phyloP scores from a whole-genome alignment of 129 eudicot genomes.

The Cynara cardunculus region DNA sequence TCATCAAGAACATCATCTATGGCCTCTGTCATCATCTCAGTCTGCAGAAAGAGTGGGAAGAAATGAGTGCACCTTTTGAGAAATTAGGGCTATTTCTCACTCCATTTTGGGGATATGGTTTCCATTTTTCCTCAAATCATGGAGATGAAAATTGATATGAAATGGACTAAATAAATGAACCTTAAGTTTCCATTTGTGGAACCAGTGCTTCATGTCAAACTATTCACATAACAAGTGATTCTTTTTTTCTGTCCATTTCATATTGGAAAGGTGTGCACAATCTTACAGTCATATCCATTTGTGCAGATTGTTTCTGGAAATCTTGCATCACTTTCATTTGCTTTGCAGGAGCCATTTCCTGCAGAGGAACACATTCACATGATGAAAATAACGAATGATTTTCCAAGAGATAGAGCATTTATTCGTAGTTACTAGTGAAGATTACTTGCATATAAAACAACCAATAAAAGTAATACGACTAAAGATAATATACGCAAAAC shows the following conservation, averaged over 20 bases:
- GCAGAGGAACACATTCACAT: conserved; percentile 28
- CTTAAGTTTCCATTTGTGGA: not conserved
- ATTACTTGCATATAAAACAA: not conserved
- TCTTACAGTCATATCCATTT: conserved; percentile 99
- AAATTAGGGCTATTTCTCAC: not conserved
- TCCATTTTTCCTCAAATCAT: not conserved
- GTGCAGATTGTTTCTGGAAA: conserved; percentile 96
- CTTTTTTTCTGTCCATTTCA: not conserved
- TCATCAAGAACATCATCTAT: conserved; percentile 91
- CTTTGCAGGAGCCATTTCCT: conserved; percentile 98
- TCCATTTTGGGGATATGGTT: not conserved
- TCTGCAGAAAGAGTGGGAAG: conserved; percentile 41
- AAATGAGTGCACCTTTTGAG: not conserved
- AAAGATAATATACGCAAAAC: not conserved
- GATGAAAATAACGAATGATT: not conserved
- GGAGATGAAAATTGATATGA: not conserved
- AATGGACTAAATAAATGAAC: not conserved
- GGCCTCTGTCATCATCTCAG: conserved; percentile 98
- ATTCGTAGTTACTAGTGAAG: conserved; percentile 5
- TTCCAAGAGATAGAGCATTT: not conserved
- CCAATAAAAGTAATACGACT: not conserved
- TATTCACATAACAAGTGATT: not conserved
- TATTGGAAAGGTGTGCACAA: conserved; percentile 10
- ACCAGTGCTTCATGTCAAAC: not conserved
- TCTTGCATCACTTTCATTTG: conserved; percentile 87